A percentile compares a stretch with the other conserved stretches of the same genome.
Conservation (phyloP, 371 early-diverging fungal genomes). For the Mucor circinelloides region DNA sequence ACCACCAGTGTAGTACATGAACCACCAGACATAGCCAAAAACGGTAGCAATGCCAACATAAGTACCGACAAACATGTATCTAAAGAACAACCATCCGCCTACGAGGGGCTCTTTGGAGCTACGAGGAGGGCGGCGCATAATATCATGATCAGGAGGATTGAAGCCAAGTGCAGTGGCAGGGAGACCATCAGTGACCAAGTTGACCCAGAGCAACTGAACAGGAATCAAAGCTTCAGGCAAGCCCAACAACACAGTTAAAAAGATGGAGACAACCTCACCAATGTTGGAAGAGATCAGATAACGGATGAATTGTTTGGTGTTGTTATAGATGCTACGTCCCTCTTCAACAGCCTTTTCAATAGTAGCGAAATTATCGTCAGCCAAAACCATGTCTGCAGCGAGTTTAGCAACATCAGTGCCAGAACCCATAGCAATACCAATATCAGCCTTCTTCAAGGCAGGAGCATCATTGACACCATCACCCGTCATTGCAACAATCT, state of each 20-base stretch:
- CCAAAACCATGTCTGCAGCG: slow-evolving; percentile 97
- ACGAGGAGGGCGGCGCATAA: slow-evolving; percentile 93
- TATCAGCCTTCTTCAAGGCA: slow-evolving; percentile 96
- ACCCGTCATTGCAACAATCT: slow-evolving; percentile 98
- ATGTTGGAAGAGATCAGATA: slow-evolving; percentile 96
- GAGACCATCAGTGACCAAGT: slow-evolving; percentile 95
- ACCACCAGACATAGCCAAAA: slow-evolving; percentile 98
- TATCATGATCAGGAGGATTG: slow-evolving; percentile 94
- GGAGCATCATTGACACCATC: slow-evolving; percentile 99
- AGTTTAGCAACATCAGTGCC: slow-evolving; percentile 98
- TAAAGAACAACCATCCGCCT: slow-evolving; percentile 92
- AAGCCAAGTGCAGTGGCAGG: slow-evolving; percentile 97
- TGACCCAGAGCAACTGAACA: slow-evolving; percentile 97
- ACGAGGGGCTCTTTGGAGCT: slow-evolving; percentile 86
- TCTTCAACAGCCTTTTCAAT: slow-evolving; percentile 96
- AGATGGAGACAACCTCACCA: slow-evolving; percentile 85
- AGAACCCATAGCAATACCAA: slow-evolving; percentile 98
- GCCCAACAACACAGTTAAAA: slow-evolving; percentile 92
- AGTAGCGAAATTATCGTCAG: slow-evolving; percentile 97
- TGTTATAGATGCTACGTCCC: slow-evolving; percentile 95
- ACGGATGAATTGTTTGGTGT: slow-evolving; percentile 97
- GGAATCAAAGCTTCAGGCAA: slow-evolving; percentile 97
- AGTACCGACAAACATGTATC: slow-evolving; percentile 89
- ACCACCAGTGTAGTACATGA: slow-evolving; percentile 84
- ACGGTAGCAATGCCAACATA: slow-evolving; percentile 96